Conservation (phyloP, 139 green algal genomes). For the Volvox africanus region DNA sequence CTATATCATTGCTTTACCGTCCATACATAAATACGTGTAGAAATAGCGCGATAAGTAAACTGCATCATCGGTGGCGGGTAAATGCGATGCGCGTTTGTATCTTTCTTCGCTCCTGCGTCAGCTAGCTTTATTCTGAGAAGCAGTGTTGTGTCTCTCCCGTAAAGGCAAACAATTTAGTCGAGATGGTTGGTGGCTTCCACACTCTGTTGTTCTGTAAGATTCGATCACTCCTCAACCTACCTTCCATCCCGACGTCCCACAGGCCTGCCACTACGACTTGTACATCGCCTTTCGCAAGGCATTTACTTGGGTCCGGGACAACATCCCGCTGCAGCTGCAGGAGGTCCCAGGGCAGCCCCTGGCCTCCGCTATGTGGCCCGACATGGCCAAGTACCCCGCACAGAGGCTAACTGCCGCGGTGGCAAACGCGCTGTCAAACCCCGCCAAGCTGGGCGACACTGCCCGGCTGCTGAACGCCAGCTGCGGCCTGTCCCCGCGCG, state of each 20-base stretch:
- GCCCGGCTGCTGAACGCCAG: background rate
- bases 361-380: background rate
- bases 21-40: too few species aligned
- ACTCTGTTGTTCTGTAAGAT: too few species aligned
- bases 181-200: too few species aligned
- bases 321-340: background rate
- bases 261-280: slow-evolving; percentile 36
- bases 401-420: background rate
- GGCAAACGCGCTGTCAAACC: background rate
- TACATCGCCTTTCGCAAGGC: background rate
- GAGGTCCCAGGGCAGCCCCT: slow-evolving; percentile 2
- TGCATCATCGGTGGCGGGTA: too few species aligned
- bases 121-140: too few species aligned
- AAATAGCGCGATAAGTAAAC: too few species aligned
- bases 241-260: background rate
- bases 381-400: background rate
- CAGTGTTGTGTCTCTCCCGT: too few species aligned
- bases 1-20: too few species aligned
- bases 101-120: too few species aligned
- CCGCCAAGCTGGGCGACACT: background rate
- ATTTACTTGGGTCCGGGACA: slow-evolving; percentile 28
- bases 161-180: too few species aligned
- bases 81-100: too few species aligned
- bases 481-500: background rate
- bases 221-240: too few species aligned